A percentile compares a stretch with the other conserved stretches of the same genome.
Evolutionary conservation across 176 grass and related monocot species (phyloP).

Genomic region (Zea mays): DNA sequence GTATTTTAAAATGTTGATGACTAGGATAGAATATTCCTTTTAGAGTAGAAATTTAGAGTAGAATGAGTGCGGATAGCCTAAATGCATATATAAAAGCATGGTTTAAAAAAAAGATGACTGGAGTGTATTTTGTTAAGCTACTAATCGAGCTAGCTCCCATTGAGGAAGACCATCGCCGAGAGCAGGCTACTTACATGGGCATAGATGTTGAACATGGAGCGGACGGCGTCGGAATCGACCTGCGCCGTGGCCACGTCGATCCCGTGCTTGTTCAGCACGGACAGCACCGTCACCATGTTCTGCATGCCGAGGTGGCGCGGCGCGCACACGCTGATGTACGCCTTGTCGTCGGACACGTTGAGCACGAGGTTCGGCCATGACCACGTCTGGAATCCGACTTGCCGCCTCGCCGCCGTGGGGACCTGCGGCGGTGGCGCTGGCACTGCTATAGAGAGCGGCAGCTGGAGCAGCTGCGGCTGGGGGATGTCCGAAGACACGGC

Average conservation of each 20-base stretch:
- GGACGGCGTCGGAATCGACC: slow-evolving; percentile 31
- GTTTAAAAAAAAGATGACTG: background rate
- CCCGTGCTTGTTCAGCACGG: slow-evolving; percentile 56
- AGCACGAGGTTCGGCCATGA: slow-evolving; percentile 51
- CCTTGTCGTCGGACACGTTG: slow-evolving; percentile 43
- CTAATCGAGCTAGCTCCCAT: background rate
- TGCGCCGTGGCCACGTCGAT: slow-evolving; percentile 52
- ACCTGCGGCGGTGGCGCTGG: background rate
- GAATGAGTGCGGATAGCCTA: too few species aligned
- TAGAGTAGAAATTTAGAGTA: too few species aligned
- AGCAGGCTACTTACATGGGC: slow-evolving; percentile 30
- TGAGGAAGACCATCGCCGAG: background rate
- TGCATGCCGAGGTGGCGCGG: slow-evolving; percentile 29
- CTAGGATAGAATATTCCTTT: too few species aligned
- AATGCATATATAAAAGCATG: background rate
- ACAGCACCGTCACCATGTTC: slow-evolving; percentile 27
- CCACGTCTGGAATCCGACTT: slow-evolving; percentile 56
- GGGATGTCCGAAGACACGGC: background rate
- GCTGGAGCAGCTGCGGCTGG: background rate
- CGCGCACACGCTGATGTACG: slow-evolving; percentile 48
- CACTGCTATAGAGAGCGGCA: background rate
- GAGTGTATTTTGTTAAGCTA: background rate
- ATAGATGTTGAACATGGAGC: slow-evolving; percentile 48
- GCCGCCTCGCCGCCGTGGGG: background rate
- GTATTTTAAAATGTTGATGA: too few species aligned